These are phyloP conservation scores for Solanum hybrid DNA, from an alignment of 305 asterid species.

Conservation along the genomic window DNA sequence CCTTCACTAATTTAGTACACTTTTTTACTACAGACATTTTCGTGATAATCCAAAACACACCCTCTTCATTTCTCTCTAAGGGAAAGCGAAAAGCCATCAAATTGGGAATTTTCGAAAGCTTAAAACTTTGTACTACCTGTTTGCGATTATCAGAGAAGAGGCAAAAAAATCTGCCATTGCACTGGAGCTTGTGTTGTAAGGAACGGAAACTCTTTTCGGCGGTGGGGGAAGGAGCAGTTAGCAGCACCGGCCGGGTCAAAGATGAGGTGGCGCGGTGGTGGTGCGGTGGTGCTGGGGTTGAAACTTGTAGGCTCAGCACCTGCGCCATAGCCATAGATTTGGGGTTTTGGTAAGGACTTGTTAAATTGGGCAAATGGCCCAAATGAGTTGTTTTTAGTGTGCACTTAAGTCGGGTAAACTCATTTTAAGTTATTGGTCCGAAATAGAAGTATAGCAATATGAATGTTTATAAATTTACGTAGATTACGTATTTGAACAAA, in stretches of 20 bases:
- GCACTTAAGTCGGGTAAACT: background rate
- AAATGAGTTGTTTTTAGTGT: background rate
- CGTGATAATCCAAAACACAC: background rate
- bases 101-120: background rate
- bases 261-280: background rate
- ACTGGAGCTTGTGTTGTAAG: conserved; percentile 28
- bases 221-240: conserved; percentile 9
- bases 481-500: background rate
- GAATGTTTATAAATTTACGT: background rate
- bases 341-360: background rate
- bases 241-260: background rate
- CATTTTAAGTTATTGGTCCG: background rate
- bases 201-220: conserved; percentile 28
- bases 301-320: conserved; percentile 29
- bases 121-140: conserved; percentile 34
- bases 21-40: background rate
- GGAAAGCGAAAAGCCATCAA: background rate
- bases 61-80: background rate
- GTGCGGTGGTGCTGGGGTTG: conserved; percentile 8
- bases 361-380: background rate
- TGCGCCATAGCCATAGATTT: conserved; percentile 52
- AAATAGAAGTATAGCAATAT: background rate
- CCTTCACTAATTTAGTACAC: background rate
- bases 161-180: conserved; percentile 52
- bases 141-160: conserved; percentile 62